These are phyloP conservation scores for Fragaria ananassa DNA, from an alignment of 306 rosid species.

Conservation along the genomic window DNA sequence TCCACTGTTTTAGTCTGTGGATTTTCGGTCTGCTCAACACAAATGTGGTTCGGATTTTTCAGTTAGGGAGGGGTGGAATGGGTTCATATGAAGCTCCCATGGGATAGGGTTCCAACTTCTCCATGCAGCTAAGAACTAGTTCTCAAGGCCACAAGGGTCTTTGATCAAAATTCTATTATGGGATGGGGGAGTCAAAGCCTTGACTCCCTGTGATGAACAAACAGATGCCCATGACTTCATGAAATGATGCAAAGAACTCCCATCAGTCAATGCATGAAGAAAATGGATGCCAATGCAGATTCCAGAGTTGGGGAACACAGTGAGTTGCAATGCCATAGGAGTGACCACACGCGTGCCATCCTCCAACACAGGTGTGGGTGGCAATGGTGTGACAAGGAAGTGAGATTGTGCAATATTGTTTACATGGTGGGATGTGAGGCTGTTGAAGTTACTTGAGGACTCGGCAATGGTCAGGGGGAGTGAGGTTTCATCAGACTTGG, in stretches of 20 bases:
- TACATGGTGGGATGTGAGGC: neutral
- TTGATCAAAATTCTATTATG: neutral
- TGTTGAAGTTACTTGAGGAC: neutral
- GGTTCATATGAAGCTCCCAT: neutral
- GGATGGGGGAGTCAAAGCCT: neutral
- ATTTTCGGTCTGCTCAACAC: neutral
- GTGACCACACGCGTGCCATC: neutral
- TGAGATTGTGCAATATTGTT: neutral
- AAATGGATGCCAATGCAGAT: neutral
- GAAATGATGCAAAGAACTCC: neutral
- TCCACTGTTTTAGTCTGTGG: neutral
- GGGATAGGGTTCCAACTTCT: neutral
- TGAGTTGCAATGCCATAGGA: neutral
- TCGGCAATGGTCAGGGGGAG: neutral
- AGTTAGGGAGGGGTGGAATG: neutral
- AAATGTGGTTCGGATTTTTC: neutral
- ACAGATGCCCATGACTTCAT: slow-evolving; percentile 2
- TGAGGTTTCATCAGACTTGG: neutral
- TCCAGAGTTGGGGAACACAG: neutral
- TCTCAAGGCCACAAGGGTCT: neutral
- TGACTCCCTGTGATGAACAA: neutral
- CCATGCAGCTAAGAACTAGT: neutral
- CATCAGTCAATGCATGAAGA: neutral
- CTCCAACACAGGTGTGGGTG: neutral
- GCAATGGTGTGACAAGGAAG: neutral